Conservation (phyloP, 1,284 basidiomycete species). For the Ustilago trichophora region DNA sequence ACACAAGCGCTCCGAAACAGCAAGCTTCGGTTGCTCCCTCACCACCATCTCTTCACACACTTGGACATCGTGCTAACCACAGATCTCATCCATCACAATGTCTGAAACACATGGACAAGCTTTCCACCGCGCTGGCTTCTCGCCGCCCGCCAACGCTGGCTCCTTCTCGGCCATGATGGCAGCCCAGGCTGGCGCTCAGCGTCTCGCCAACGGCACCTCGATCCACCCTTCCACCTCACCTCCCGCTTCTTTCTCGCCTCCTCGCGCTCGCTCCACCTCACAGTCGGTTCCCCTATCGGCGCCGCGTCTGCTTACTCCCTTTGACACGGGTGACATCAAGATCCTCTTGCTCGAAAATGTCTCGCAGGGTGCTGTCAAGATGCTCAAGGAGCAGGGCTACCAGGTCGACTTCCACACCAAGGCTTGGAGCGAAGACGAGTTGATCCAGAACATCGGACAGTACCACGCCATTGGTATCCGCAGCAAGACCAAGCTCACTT, state of each 20-base stretch:
- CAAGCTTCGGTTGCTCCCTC: background rate
- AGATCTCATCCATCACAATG: slow-evolving; percentile 8
- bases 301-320: slow-evolving; percentile 61
- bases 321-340: slow-evolving; percentile 60
- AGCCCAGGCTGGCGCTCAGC: slow-evolving; percentile 43
- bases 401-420: slow-evolving; percentile 89
- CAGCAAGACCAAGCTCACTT: slow-evolving; percentile 95
- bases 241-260: slow-evolving; percentile 36
- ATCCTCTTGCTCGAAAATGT: slow-evolving; percentile 95
- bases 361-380: slow-evolving; percentile 84
- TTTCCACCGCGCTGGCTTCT: slow-evolving; percentile 59
- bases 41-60: slow-evolving; percentile 18
- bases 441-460: slow-evolving; percentile 81
- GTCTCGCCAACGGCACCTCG: slow-evolving; percentile 32
- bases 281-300: slow-evolving; percentile 35
- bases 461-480: slow-evolving; percentile 97
- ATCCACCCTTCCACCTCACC: slow-evolving; percentile 40
- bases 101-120: slow-evolving; percentile 52
- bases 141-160: slow-evolving; percentile 51
- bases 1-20: no score
- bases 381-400: slow-evolving; percentile 86
- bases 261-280: slow-evolving; percentile 45
- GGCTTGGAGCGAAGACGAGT: slow-evolving; percentile 90
- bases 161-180: slow-evolving; percentile 62
- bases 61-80: slow-evolving; percentile 6